These are phyloP conservation scores for Cordyceps sp. DNA, from an alignment of 2,329 filamentous ascomycete genomes.

Conservation along the genomic window DNA sequence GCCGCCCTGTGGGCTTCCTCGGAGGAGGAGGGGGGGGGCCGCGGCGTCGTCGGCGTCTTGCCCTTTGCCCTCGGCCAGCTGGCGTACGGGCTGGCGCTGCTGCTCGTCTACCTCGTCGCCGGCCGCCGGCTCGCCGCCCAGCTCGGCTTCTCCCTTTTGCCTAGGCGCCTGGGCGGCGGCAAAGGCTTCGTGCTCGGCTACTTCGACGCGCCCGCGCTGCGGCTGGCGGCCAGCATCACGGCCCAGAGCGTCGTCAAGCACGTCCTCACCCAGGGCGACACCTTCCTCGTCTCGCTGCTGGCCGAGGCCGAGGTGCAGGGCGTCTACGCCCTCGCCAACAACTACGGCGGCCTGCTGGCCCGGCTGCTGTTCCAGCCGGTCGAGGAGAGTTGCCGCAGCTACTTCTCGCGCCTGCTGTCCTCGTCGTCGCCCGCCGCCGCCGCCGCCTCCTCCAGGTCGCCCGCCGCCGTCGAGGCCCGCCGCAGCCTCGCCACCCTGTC, in stretches of 20 bases:
- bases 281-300: slow-evolving; percentile 66
- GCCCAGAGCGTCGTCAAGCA: slow-evolving; percentile 85
- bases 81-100: slow-evolving; percentile 52
- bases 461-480: slow-evolving; percentile 22
- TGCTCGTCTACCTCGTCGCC: slow-evolving; percentile 52
- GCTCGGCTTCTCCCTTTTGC: slow-evolving; percentile 54
- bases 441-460: slow-evolving; percentile 4
- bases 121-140: slow-evolving; percentile 37
- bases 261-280: slow-evolving; percentile 84
- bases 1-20: slow-evolving; percentile 51
- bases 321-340: slow-evolving; percentile 81
- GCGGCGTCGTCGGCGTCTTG: slow-evolving; percentile 51
- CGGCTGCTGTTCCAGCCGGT: slow-evolving; percentile 86
- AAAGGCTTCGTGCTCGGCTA: slow-evolving; percentile 34
- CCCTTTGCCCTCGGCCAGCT: slow-evolving; percentile 84
- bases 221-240: slow-evolving; percentile 67
- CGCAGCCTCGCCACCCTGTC: slow-evolving; percentile 47
- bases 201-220: slow-evolving; percentile 55
- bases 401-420: slow-evolving; percentile 68
- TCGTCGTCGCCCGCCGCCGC: slow-evolving; percentile 7
- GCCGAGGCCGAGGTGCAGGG: slow-evolving; percentile 71
- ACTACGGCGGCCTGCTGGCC: slow-evolving; percentile 81
- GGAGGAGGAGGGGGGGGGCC: not conserved
- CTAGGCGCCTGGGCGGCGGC: slow-evolving; percentile 17
- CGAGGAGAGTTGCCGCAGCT: slow-evolving; percentile 79